These are phyloP conservation scores for Alternaria sp. DNA, from an alignment of 2,329 filamentous ascomycete species.

Conservation along the genomic window DNA sequence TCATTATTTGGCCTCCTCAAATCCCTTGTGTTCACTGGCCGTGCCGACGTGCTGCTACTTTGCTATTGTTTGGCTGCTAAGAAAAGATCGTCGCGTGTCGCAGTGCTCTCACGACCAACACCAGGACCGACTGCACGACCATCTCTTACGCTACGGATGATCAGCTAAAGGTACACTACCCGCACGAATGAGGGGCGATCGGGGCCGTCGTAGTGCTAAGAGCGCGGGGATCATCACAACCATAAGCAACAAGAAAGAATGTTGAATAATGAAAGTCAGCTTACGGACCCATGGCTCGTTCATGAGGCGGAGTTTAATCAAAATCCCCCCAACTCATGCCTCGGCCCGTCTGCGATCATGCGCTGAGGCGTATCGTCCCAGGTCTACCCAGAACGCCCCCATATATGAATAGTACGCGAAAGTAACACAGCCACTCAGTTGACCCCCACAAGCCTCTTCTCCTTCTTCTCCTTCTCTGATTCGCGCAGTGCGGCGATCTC, in stretches of 20 bases:
- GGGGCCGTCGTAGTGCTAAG: not conserved
- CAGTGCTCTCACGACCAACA: not conserved
- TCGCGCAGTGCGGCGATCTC: constrained; percentile 73
- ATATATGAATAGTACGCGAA: constrained; percentile 6
- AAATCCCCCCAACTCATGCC: not conserved
- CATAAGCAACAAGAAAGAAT: constrained; percentile 6
- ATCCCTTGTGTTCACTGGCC: not conserved
- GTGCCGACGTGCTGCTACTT: not conserved
- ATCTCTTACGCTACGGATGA: not conserved
- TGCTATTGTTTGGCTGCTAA: not conserved
- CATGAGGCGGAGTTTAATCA: not conserved
- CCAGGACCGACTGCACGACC: not conserved
- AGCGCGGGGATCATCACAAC: constrained; percentile 1
- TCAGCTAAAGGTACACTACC: not conserved
- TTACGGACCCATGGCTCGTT: constrained; percentile 1
- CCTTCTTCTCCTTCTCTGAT: constrained; percentile 75
- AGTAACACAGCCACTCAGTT: constrained; percentile 12
- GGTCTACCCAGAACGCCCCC: constrained; percentile 25
- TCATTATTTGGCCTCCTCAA: not conserved
- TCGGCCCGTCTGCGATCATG: constrained; percentile 3
- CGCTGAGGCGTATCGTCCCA: constrained; percentile 1
- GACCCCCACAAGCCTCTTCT: constrained; percentile 65
- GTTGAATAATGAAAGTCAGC: not conserved
- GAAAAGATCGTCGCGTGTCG: constrained; percentile 1
- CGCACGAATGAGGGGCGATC: not conserved